These are phyloP conservation scores for Verticillium nubilum DNA, from an alignment of 2,329 filamentous ascomycete species.

Conservation along the genomic window DNA sequence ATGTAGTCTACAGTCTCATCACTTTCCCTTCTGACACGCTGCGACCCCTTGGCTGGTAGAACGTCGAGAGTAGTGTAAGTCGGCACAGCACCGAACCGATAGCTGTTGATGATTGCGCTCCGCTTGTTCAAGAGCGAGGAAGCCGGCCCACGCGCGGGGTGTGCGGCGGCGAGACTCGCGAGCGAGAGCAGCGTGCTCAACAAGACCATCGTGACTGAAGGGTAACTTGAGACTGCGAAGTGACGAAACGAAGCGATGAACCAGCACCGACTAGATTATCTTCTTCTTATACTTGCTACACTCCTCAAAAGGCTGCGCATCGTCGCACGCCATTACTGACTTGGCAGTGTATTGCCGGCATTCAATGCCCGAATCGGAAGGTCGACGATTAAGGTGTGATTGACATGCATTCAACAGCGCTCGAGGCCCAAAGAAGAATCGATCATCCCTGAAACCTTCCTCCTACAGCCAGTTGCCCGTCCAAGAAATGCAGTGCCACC, in stretches of 20 bases:
- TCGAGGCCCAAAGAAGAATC: not conserved
- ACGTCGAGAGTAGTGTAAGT: not conserved
- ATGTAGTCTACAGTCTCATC: slow-evolving; percentile 20
- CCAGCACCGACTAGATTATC: not conserved
- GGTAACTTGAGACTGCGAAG: not conserved
- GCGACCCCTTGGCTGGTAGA: not conserved
- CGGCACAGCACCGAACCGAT: not conserved
- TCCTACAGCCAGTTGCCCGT: not conserved
- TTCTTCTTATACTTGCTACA: not conserved
- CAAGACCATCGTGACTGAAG: not conserved
- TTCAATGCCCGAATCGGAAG: not conserved
- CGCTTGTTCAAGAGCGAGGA: not conserved
- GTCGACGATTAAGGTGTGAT: not conserved
- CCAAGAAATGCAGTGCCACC: not conserved
- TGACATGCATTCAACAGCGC: not conserved
- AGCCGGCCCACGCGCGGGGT: not conserved
- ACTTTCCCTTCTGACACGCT: not conserved
- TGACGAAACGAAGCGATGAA: not conserved
- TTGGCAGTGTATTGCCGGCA: not conserved
- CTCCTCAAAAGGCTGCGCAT: not conserved
- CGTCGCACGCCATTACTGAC: not conserved
- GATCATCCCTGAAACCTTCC: not conserved
- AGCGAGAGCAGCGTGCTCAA: not conserved
- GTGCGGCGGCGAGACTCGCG: not conserved
- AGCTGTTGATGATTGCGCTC: not conserved